Evolutionary conservation across 345 rosid species (phyloP).

Genomic region (Linum trigynum): DNA sequence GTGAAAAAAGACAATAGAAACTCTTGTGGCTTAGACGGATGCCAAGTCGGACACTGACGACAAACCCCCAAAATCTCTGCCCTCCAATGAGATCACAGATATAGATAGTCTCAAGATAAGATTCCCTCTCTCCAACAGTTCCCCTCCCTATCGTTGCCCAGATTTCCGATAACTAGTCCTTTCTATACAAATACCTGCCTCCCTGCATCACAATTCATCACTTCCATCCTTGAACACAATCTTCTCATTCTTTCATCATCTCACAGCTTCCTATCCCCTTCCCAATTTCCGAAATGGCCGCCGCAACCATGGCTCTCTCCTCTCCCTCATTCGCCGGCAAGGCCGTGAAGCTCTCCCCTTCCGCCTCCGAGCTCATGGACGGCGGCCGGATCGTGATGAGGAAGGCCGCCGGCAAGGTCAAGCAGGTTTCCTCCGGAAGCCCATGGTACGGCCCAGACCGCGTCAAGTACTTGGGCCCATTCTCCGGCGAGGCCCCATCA

Average conservation of each 20-base stretch:
- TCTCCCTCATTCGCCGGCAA: constrained; percentile 4
- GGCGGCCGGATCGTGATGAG: not conserved
- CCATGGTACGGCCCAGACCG: constrained; percentile 1
- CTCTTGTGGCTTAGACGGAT: not conserved
- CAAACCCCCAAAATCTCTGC: not conserved
- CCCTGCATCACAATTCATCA: not conserved
- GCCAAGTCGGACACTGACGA: not conserved
- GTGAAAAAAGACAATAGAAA: not conserved
- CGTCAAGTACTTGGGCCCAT: constrained; percentile 16
- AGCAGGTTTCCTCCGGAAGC: not conserved
- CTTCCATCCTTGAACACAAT: not conserved
- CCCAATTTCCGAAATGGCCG: not conserved
- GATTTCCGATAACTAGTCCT: not conserved
- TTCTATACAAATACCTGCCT: not conserved
- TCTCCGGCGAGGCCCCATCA: not conserved
- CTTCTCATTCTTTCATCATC: not conserved
- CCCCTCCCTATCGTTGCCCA: not conserved
- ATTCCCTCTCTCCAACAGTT: not conserved
- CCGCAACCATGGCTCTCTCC: constrained; percentile 7
- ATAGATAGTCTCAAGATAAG: not conserved
- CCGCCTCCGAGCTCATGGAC: not conserved
- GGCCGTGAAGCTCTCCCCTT: constrained; percentile 1
- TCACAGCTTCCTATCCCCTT: not conserved
- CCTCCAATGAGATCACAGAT: not conserved
- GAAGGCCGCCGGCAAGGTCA: not conserved